phyloP scores from a whole-genome alignment of 1,139 yeast genomes.

The Taphrina sp. region DNA sequence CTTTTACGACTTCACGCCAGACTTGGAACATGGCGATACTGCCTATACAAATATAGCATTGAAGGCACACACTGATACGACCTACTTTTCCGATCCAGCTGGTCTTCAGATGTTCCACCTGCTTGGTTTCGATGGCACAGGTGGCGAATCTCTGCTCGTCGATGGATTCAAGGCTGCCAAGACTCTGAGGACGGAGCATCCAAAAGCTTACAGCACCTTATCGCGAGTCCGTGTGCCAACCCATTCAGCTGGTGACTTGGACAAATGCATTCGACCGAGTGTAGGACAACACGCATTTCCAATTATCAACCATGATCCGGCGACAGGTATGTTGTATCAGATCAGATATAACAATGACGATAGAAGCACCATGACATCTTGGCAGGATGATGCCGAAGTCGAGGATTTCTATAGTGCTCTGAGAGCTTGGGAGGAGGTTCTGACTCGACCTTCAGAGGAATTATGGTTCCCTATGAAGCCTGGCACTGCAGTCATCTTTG shows the following conservation, averaged over 20 bases:
- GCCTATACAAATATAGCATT: constrained; percentile 72
- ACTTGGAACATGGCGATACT: constrained; percentile 67
- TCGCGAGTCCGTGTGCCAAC: constrained; percentile 62
- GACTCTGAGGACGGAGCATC: constrained; percentile 51
- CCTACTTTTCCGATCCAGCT: constrained; percentile 76
- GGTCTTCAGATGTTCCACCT: constrained; percentile 72
- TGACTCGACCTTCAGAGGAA: constrained; percentile 56
- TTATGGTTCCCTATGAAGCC: constrained; percentile 60
- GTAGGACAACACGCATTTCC: constrained; percentile 52
- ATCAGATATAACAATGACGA: constrained; percentile 77
- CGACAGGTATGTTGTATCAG: constrained; percentile 57
- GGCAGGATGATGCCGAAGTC: constrained; percentile 53
- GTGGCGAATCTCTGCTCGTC: constrained; percentile 71
- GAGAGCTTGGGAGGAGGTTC: constrained; percentile 57
- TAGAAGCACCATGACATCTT: constrained; percentile 62
- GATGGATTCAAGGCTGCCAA: constrained; percentile 68
- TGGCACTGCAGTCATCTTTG: constrained; percentile 63
- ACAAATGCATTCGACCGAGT: constrained; percentile 64
- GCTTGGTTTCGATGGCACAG: constrained; percentile 63
- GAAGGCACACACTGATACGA: constrained; percentile 71
- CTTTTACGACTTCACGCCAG: constrained; percentile 78
- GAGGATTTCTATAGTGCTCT: constrained; percentile 62
- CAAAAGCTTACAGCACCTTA: constrained; percentile 58
- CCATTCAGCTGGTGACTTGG: constrained; percentile 73
- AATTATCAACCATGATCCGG: constrained; percentile 56